These are phyloP conservation scores for Clavulina sp. DNA, from an alignment of 768 basidiomycete species.

Conservation along the genomic window DNA sequence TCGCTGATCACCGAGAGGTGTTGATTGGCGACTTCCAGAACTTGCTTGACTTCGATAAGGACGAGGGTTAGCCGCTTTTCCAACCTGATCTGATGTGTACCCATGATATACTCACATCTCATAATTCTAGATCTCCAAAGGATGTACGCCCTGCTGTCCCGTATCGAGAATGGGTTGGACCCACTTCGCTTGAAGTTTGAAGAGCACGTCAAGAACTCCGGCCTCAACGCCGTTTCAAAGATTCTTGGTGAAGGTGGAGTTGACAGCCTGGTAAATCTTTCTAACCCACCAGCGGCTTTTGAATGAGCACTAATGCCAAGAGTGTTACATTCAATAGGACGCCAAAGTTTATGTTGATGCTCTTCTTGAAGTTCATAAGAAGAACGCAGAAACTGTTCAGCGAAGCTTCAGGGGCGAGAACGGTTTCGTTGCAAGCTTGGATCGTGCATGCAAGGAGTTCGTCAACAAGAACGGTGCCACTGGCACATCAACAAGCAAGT, in stretches of 20 bases:
- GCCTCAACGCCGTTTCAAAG: slow-evolving; percentile 64
- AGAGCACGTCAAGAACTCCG: slow-evolving; percentile 86
- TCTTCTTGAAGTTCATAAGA: slow-evolving; percentile 75
- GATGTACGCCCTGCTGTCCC: slow-evolving; percentile 84
- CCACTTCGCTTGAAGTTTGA: slow-evolving; percentile 85
- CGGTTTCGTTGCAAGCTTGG: slow-evolving; percentile 83
- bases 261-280: slow-evolving; percentile 14
- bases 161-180: slow-evolving; percentile 80
- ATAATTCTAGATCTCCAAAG: slow-evolving; percentile 58
- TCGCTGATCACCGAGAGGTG: slow-evolving; percentile 62
- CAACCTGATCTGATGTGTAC: neutral
- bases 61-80: slow-evolving; percentile 33
- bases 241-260: slow-evolving; percentile 37
- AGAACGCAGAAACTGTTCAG: slow-evolving; percentile 76
- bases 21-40: slow-evolving; percentile 92
- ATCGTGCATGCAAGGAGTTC: slow-evolving; percentile 76
- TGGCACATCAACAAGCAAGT: slow-evolving; percentile 65
- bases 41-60: slow-evolving; percentile 81
- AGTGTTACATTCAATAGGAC: slow-evolving; percentile 25
- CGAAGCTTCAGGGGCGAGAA: slow-evolving; percentile 84
- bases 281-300: too few relatives aligned
- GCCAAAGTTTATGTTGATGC: slow-evolving; percentile 93
- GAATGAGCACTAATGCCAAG: neutral
- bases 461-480: slow-evolving; percentile 88
- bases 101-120: neutral